Evolutionary conservation across 345 rosid species (phyloP).

Genomic region (Bruguiera sexangula): DNA sequence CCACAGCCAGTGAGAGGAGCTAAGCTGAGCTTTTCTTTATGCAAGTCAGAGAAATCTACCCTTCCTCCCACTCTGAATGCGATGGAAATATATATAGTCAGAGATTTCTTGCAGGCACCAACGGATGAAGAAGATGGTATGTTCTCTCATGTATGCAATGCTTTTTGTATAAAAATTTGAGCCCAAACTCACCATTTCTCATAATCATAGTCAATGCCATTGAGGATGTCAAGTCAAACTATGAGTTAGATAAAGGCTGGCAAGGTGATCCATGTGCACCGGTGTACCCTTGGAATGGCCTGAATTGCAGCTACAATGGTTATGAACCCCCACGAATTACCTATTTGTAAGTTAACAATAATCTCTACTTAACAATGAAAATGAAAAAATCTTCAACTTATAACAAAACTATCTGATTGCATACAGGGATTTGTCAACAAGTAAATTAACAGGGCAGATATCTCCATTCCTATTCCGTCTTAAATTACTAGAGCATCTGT

Average conservation of each 20-base stretch:
- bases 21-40: conserved; percentile 18
- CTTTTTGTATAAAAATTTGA: not conserved
- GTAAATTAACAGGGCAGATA: conserved; percentile 27
- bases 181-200: not conserved
- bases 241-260: conserved; percentile 19
- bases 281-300: conserved; percentile 25
- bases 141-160: not conserved
- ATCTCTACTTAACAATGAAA: not conserved
- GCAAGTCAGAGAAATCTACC: conserved; percentile 21
- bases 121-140: conserved; percentile 31
- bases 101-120: conserved; percentile 10
- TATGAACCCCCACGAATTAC: conserved; percentile 28
- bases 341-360: conserved; percentile 20
- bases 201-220: conserved; percentile 20
- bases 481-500: conserved; percentile 25
- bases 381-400: conserved; percentile 12
- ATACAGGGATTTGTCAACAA: conserved; percentile 25
- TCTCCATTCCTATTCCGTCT: conserved; percentile 16
- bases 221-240: conserved; percentile 23
- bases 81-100: conserved; percentile 23
- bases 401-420: not conserved
- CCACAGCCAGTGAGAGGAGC: conserved; percentile 21
- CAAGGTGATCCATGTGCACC: conserved; percentile 36
- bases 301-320: conserved; percentile 26
- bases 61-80: conserved; percentile 36